Conservation (phyloP, 2,329 filamentous ascomycete genomes). For the Aspergillus vadensis region DNA sequence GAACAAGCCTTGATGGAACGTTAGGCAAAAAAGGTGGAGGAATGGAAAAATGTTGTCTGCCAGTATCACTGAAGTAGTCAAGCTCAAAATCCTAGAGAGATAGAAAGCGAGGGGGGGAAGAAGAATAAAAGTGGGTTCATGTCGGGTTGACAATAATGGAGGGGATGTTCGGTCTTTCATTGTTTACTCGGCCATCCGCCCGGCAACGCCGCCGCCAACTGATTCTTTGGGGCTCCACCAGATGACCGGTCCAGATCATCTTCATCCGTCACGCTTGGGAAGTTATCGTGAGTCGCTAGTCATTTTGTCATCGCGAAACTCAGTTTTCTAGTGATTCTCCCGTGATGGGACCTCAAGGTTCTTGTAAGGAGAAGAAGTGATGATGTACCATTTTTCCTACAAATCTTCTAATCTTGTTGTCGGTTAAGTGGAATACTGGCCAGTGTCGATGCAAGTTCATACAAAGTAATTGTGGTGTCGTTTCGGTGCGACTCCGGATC, state of each 20-base stretch:
- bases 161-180: not conserved
- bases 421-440: too few species aligned
- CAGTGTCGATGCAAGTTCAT: too few species aligned
- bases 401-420: too few species aligned
- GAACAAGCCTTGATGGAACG: conserved; percentile 7
- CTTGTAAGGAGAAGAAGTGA: too few species aligned
- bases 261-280: not conserved
- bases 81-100: not conserved
- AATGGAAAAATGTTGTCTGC: not conserved
- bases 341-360: too few species aligned
- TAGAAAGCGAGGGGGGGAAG: not conserved
- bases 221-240: not conserved
- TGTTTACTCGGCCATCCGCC: conserved; percentile 11
- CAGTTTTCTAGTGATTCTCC: not conserved
- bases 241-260: conserved; percentile 3
- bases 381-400: too few species aligned
- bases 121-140: not conserved
- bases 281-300: not conserved
- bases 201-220: conserved; percentile 6
- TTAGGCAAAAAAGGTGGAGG: not conserved
- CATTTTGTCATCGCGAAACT: not conserved
- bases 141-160: not conserved
- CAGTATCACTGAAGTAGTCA: not conserved
- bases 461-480: too few species aligned
- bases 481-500: too few species aligned